phyloP scores from a whole-genome alignment of 1,284 basidiomycete genomes.

The Agroathelia rolfsii region DNA sequence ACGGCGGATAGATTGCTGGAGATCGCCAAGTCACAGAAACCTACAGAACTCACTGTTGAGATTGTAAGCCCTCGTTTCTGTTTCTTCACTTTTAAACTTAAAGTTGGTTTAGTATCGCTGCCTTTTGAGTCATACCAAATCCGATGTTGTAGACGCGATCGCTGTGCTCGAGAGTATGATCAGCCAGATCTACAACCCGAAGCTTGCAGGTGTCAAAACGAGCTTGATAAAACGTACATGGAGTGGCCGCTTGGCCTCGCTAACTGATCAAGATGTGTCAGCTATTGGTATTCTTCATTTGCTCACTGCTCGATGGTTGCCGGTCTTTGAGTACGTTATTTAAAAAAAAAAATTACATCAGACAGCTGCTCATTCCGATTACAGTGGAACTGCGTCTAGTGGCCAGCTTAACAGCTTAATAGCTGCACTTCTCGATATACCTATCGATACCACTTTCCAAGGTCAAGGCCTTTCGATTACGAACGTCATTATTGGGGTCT shows the following conservation, averaged over 20 bases:
- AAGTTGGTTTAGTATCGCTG: too few species aligned
- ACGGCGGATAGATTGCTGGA: constrained; percentile 21
- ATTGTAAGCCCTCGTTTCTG: constrained; percentile 33
- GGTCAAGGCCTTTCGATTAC: constrained; percentile 11
- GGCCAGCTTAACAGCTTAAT: constrained; percentile 37
- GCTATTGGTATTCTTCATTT: constrained; percentile 40
- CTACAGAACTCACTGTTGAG: constrained; percentile 48
- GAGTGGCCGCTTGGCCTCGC: constrained; percentile 14
- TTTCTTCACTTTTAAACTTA: too few species aligned
- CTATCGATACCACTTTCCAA: constrained; percentile 17
- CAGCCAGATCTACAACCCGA: too few species aligned
- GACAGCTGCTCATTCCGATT: constrained; percentile 8
- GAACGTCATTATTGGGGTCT: constrained; percentile 21
- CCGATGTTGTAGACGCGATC: too few species aligned
- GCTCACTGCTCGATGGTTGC: constrained; percentile 50
- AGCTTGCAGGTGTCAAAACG: too few species aligned
- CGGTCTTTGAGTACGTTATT: constrained; percentile 44
- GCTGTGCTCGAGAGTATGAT: too few species aligned
- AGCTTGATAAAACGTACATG: too few species aligned
- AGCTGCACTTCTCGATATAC: neutral
- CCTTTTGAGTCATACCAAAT: too few species aligned
- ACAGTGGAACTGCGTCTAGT: constrained; percentile 34
- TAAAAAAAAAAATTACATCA: constrained; percentile 4
- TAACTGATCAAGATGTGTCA: constrained; percentile 4
- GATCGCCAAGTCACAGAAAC: constrained; percentile 20